Base-by-base conservation (phyloP, 768 basidiomycete species). In the Mycena albidolilacea region DNA sequence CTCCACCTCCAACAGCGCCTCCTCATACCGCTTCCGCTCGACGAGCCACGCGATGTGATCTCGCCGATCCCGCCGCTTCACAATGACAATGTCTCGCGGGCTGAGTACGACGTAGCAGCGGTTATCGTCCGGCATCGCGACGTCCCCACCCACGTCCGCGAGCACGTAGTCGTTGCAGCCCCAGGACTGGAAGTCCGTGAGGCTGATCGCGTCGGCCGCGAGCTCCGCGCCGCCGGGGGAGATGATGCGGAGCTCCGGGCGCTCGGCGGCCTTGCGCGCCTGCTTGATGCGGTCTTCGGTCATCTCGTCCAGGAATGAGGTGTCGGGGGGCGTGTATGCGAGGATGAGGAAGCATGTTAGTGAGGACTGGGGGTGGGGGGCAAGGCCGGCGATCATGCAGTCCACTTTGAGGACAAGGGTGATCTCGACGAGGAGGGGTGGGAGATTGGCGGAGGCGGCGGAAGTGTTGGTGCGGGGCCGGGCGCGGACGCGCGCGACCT, bases 41-140 rank as follows among this genome's bases (percentile, higher is more conserved):
- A 98, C 92, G 19, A 99, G 83, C 98, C 98, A 99, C 10, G 88
- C 85, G 50, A 99, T 90, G 80, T 97, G 97, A 80, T 99, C 98
- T 76, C 90, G 88, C 79, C 89, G 88, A 84, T 99, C 98, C 71
- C 98, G 86, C 48, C 93, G 92, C 77, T 90, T 90, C n/a, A 96
- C 97, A 9, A 96, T 83, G 54, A 99, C 92, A 38, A 99, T 81
- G 78, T 97, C 96, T 79, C 89, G 88, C 9, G 98, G 98, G 72
- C 94, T 95, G 77, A 96, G 82, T 14, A 98, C 96, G 38, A 96
- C 87, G 79, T 96, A 98, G 64, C 89, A 90, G 69, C 90, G 85
- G 19, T 83, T 85, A 48, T 82, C 84, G 11, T 78, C 80, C 58
- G 79, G 75, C 7, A 68, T 72, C 17, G 76, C 80, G 39, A 80